These are phyloP conservation scores for Angomonas deanei DNA, from an alignment of 208 protist genomes.

Conservation along the genomic window DNA sequence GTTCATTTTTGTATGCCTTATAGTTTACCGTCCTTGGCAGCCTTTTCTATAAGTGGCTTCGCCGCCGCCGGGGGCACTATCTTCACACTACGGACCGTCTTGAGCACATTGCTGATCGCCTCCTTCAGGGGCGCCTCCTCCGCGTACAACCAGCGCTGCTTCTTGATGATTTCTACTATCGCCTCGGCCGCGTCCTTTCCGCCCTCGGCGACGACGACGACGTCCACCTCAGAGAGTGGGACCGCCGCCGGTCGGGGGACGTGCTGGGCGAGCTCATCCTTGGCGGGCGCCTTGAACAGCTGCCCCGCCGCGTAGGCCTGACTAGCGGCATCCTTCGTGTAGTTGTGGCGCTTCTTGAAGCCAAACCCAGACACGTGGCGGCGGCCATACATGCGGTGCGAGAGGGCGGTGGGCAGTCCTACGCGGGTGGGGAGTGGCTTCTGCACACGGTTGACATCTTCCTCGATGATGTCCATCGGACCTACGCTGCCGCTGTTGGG, in stretches of 20 bases:
- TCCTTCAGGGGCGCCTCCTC: constrained; percentile 47
- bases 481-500: constrained; percentile 11
- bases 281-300: constrained; percentile 57
- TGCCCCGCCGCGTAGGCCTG: constrained; percentile 62
- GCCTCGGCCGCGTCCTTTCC: constrained; percentile 30
- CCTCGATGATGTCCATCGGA: constrained; percentile 58
- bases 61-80: constrained; percentile 33
- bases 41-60: constrained; percentile 26
- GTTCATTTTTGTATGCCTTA: constrained; percentile 5
- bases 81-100: constrained; percentile 44
- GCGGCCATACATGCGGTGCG: constrained; percentile 67
- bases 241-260: constrained; percentile 47
- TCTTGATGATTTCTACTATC: constrained; percentile 35
- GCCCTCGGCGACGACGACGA: constrained; percentile 60
- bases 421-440: constrained; percentile 58
- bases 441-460: constrained; percentile 54
- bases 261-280: constrained; percentile 37
- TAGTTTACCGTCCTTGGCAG: constrained; percentile 14
- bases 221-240: constrained; percentile 32
- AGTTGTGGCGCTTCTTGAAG: constrained; percentile 68
- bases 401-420: constrained; percentile 50
- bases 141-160: constrained; percentile 63
- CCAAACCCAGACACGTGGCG: constrained; percentile 76
- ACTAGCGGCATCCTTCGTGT: constrained; percentile 59
- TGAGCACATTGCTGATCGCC: constrained; percentile 26